Conservation (phyloP, 495 filamentous ascomycete species). For the Aspergillus campestris region DNA sequence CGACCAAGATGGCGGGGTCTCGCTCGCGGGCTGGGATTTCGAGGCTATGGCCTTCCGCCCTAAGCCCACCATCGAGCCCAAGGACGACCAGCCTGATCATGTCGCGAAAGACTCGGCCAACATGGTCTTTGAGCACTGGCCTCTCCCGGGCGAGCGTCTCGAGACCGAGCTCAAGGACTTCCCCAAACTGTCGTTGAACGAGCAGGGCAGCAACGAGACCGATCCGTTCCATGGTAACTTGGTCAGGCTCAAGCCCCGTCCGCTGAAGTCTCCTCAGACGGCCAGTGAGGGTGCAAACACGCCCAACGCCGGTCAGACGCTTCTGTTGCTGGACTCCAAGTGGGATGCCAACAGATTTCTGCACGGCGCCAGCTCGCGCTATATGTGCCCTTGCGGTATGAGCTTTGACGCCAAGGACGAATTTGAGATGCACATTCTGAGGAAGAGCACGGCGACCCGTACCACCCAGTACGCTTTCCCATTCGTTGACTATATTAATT, state of each 20-base stretch:
- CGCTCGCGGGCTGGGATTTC: background rate
- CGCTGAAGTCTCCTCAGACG: background rate
- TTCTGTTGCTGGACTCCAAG: constrained; percentile 7
- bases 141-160: constrained; percentile 1
- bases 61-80: constrained; percentile 9
- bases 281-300: background rate
- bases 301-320: constrained; percentile 1
- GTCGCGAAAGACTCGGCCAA: background rate
- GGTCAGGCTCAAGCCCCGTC: background rate
- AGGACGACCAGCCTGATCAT: background rate
- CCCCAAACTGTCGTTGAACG: background rate
- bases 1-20: constrained; percentile 8
- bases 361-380: constrained; percentile 11
- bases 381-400: constrained; percentile 17
- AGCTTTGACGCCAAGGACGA: constrained; percentile 3
- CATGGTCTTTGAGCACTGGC: constrained; percentile 13
- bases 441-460: constrained; percentile 6
- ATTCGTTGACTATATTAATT: background rate
- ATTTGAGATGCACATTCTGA: constrained; percentile 18
- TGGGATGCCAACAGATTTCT: constrained; percentile 22
- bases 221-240: constrained; percentile 3
- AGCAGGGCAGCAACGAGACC: background rate
- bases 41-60: background rate
- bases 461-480: constrained; percentile 8
- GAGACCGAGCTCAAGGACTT: constrained; percentile 10